A percentile compares a stretch with the other conserved stretches of the same genome.
Conservation (phyloP, 139 green algal genomes). For the Gonium pectorale region DNA sequence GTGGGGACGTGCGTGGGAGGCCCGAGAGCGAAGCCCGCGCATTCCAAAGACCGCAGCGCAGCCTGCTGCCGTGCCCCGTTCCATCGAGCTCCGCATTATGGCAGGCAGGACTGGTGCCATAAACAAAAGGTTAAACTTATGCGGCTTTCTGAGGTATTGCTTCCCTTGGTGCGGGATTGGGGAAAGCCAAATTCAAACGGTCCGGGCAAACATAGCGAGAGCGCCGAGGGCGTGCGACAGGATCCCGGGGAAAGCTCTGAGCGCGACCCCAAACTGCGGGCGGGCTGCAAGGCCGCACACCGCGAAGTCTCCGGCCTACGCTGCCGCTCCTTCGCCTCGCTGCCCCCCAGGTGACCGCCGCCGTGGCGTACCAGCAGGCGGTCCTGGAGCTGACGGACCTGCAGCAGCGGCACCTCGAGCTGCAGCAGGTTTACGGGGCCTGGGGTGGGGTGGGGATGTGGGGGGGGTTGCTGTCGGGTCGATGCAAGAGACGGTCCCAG, state of each 20-base stretch:
- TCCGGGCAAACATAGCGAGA: no score
- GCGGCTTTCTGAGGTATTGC: not conserved
- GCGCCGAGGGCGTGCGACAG: no score
- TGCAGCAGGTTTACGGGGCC: not conserved
- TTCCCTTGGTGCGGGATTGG: not conserved
- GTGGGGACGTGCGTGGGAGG: not conserved
- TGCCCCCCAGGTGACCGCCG: not conserved
- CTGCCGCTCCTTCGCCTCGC: not conserved
- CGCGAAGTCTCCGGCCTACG: not conserved
- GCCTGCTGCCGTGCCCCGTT: no score
- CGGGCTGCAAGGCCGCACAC: not conserved
- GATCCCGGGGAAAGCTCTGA: no score
- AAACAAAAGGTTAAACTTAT: not conserved
- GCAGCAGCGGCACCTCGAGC: constrained; percentile 6
- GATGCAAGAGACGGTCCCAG: not conserved
- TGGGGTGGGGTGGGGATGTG: no score
- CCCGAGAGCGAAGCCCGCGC: not conserved
- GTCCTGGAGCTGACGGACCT: constrained; percentile 13
- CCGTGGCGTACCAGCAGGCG: constrained; percentile 2
- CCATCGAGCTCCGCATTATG: not conserved
- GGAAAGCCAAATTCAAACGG: no score
- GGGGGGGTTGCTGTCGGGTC: not conserved
- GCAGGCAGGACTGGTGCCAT: not conserved
- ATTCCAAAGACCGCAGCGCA: no score
- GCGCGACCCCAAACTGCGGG: not conserved